Base-by-base conservation (phyloP, 202 grass and related monocot species). In the Bolboschoenoplectus hybrid region DNA sequence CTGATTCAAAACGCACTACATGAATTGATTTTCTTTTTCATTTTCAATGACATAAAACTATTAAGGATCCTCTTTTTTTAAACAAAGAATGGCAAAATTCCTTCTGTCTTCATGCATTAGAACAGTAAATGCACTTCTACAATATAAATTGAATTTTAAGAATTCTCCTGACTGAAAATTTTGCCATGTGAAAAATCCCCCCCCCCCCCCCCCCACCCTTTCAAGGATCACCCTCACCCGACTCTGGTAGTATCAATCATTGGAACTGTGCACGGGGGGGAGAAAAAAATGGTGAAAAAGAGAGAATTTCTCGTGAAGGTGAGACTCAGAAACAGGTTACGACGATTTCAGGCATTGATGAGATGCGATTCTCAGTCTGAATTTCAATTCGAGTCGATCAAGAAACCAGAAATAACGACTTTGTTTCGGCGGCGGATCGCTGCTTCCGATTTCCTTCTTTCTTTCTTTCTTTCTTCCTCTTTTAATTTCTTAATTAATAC, bases 381-480 rank as follows among this genome's bases (percentile, higher is more conserved):
- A 58, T 26, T 26, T 26, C 46, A 57, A 70, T 70, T 34, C 71
- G 64, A 32, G 43, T 71, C 46, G 49, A 44, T 26, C 50, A 82
- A 65, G 47, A 26, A 57, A 84, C 46, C 55, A 53, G 80, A 64
- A 71, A 52, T 20, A 32, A 7, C 46, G 46, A 85, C 35, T 11
- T 70, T 26, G 58, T 19, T 11, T 70, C 49, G 67, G 66, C 2
- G 87, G 85, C 45, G 41, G 64, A 44, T 52, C 76, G 43, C 39
- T 35, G 45, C 63, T 36, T 51, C 13, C 47, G 47, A 17, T 82
- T 36, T 26, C 26, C 52, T 34, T 84, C 60, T 67, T 2, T 41
- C 2, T 61, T 64, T 26, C 26, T 26, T 26, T 26, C 26, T 26
- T 26, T 26, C 26, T 26, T 26, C 26, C 26, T 26, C 26, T 26